phyloP scores from a whole-genome alignment of 805 yeast genomes.

The Torulaspora gathmanii region DNA sequence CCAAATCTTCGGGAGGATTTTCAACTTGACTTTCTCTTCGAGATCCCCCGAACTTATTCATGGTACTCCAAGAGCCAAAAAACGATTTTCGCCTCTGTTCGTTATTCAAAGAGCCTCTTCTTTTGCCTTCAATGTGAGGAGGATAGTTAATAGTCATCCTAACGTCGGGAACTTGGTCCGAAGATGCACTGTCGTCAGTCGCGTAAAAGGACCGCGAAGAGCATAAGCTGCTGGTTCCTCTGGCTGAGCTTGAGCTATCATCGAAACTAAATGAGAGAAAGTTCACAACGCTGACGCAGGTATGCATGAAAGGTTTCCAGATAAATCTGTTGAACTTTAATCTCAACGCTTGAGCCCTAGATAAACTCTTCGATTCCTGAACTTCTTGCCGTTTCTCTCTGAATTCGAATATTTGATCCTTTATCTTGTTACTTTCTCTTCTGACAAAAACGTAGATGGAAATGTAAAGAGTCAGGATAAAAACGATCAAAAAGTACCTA shows the following conservation, averaged over 20 bases:
- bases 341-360: slow-evolving; percentile 1
- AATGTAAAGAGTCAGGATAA: slow-evolving; percentile 60
- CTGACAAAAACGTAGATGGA: slow-evolving; percentile 70
- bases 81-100: neutral
- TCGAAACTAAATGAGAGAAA: slow-evolving; percentile 25
- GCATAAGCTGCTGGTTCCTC: slow-evolving; percentile 4
- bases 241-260: slow-evolving; percentile 14
- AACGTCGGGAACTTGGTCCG: neutral
- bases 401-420: slow-evolving; percentile 35
- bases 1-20: neutral
- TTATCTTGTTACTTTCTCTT: slow-evolving; percentile 52
- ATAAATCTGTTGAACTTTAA: slow-evolving; percentile 1
- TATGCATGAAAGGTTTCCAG: slow-evolving; percentile 8
- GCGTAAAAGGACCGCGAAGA: slow-evolving; percentile 2
- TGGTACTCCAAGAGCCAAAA: neutral
- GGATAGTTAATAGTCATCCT: neutral
- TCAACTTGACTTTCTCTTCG: neutral
- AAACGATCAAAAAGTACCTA: slow-evolving; percentile 59
- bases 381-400: slow-evolving; percentile 12
- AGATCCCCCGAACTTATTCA: neutral
- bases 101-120: neutral
- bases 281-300: slow-evolving; percentile 14
- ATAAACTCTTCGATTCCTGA: slow-evolving; percentile 3
- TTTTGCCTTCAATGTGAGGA: too few species aligned
- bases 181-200: slow-evolving; percentile 1